Base-by-base conservation (phyloP, 1,284 basidiomycete genomes). In the Pascua sp. region DNA sequence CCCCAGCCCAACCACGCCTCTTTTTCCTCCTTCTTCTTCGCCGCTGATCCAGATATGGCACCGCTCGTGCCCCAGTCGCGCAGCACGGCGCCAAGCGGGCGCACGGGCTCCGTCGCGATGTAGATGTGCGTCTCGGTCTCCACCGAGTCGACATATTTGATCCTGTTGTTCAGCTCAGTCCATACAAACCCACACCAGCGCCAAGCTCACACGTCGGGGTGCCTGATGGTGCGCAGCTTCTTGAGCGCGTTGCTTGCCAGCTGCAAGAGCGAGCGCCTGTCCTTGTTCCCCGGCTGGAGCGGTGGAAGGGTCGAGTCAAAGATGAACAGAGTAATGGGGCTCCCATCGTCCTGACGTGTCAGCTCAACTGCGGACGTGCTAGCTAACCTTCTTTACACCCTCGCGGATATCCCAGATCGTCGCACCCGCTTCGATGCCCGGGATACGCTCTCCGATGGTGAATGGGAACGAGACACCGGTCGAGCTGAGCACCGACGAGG, bases 1-100 rank as follows among this genome's bases (percentile, higher is more conserved):
- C 95, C 95, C 95, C 95, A 98, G 4, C 92, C 78, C 40, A 95
- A 77, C 91, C 92, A 98, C 63, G 95, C 90, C 64, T 91, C 87
- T 84, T 85, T 48, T 78, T 80, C 67, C 78, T 81, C 67, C 50
- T 86, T 88, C 44, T 80, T 80, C 18, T 83, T 80, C 1, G 57
- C 47, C 0, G 60, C 61, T 2, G 62, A 59, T 11, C 64, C 61
- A 0, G 64, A 51, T 5, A 73, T 49, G 0, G 67, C 60, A 7
- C 70, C 72, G 39, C 67, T 72, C 16, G 62, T 69, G 16, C 69
- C 69, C 84, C 85, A 88, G 37, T 84, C 80, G 40, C 83, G 79
- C 46, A 94, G 74, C 1, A 84, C 83, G n/a, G 80, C 77, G 39
- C 83, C 80, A 8, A 98, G 79, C 4, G 92, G 91, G 17, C 84